phyloP scores from a whole-genome alignment of 352 stramenopile genomes.

The Phytophthora pistaciae region DNA sequence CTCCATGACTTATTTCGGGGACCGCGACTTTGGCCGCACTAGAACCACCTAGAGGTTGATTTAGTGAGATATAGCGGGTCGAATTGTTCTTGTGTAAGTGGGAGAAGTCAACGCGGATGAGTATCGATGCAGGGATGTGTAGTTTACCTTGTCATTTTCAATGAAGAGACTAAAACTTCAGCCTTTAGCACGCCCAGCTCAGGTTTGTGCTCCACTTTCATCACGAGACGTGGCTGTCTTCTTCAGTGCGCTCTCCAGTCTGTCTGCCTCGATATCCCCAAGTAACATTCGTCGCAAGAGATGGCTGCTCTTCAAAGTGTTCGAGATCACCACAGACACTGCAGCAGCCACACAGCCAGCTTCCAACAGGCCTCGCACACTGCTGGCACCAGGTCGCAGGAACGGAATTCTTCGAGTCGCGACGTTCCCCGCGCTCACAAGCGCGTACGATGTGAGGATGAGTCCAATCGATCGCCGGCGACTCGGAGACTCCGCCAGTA shows the following conservation, averaged over 20 bases:
- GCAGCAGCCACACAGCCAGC: slow-evolving; percentile 37
- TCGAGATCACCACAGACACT: slow-evolving; percentile 42
- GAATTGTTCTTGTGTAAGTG: no score
- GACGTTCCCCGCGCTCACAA: slow-evolving; percentile 56
- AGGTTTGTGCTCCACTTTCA: background rate
- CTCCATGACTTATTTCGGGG: slow-evolving; percentile 12
- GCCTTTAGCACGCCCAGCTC: background rate
- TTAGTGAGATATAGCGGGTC: background rate
- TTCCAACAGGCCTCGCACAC: slow-evolving; percentile 40
- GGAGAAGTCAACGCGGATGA: background rate
- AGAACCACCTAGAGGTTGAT: background rate
- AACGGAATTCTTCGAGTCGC: slow-evolving; percentile 31
- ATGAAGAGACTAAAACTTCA: background rate
- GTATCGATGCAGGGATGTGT: background rate
- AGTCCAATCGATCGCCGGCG: slow-evolving; percentile 58
- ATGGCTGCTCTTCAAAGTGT: slow-evolving; percentile 29
- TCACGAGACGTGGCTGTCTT: background rate
- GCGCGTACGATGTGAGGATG: slow-evolving; percentile 65
- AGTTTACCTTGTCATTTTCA: background rate
- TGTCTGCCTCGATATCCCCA: slow-evolving; percentile 1
- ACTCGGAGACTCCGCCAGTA: slow-evolving; percentile 56
- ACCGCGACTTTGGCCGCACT: background rate
- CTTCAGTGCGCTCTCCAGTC: background rate
- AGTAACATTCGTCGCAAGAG: slow-evolving; percentile 40
- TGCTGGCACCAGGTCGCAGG: slow-evolving; percentile 33